Conservation (phyloP, 2,329 filamentous ascomycete genomes). For the Alternaria sp. region DNA sequence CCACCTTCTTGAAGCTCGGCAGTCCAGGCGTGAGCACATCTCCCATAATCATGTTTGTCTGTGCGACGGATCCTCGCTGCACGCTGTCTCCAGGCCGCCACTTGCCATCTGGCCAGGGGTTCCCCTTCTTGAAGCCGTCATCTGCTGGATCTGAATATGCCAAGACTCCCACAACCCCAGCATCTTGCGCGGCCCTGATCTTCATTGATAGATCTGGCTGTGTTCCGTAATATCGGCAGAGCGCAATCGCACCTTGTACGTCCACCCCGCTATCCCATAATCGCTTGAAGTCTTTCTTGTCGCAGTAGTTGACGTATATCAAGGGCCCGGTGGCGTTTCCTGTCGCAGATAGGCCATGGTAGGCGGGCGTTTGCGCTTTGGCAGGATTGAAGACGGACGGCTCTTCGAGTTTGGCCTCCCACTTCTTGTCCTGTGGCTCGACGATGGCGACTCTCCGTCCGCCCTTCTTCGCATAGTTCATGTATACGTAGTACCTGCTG, state of each 20-base stretch:
- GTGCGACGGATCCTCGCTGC: conserved; percentile 79
- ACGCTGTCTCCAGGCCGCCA: conserved; percentile 84
- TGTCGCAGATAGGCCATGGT: conserved; percentile 87
- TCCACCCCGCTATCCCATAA: conserved; percentile 75
- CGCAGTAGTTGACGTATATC: conserved; percentile 92
- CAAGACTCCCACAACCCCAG: conserved; percentile 84
- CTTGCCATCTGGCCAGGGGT: conserved; percentile 75
- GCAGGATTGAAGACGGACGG: conserved; percentile 68
- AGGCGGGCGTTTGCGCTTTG: conserved; percentile 71
- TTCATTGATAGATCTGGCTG: conserved; percentile 78
- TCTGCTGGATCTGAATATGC: conserved; percentile 91
- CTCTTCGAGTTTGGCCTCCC: conserved; percentile 87
- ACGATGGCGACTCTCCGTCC: conserved; percentile 84
- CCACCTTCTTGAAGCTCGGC: conserved; percentile 70
- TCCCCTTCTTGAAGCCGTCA: conserved; percentile 77
- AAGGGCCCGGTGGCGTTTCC: conserved; percentile 86
- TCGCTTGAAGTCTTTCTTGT: conserved; percentile 78
- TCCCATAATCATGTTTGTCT: conserved; percentile 83
- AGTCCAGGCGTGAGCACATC: conserved; percentile 92
- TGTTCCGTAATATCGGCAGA: conserved; percentile 81
- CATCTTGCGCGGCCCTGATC: conserved; percentile 85
- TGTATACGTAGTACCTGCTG: conserved; percentile 74
- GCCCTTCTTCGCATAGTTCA: conserved; percentile 84
- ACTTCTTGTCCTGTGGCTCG: conserved; percentile 69
- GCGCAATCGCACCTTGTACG: conserved; percentile 78